Base-by-base conservation (phyloP, 2,329 filamentous ascomycete species). In the Colletotrichum lentis region DNA sequence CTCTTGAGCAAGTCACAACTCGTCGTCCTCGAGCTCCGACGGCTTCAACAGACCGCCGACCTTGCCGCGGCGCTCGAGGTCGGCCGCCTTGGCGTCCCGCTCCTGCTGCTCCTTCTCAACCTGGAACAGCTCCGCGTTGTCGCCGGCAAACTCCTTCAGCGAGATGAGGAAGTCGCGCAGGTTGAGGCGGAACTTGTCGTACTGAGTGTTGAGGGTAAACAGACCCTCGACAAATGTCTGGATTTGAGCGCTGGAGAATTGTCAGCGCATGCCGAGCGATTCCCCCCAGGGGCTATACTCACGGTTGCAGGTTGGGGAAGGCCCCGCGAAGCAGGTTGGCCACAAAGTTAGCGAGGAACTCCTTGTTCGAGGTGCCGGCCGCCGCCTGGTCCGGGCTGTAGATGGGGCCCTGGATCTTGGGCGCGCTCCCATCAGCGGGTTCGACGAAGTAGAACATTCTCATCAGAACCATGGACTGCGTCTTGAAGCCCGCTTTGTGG, bases 401-500 rank as follows among this genome's bases (percentile, higher is more conserved):
- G 72, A 99, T 93, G 0, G 95, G 95, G 5, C 94, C 93, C 75
- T 93, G 90, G 66, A 99, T 94, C 85, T 97, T 97, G 62, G 94
- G 91, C 35, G 88, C 85, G 12, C 84, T 80, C 31, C 86, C 86
- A 73, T 90, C 88, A 39, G 87, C 86, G 1, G 88, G 88, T 73
- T 94, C 88, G n/a, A 97, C 90, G 64, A 97, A 94, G 84, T 94
- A 96, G 82, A 99, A 97, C 87, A 99, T 94, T 76, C 94, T 92
- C 74, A 96, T 94, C 69, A 99, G 83, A 56, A 99, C 84, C 87
- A 96, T 91, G 3, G 94, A 94, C 82, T 99, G 96, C 10, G 94
- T 96, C 85, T 99, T 99, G 85, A 99, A 99, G 0, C 96, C 96
- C 69, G 96, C 96, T 84, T 99, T 99, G 86, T 99, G 96, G 74